phyloP scores from a whole-genome alignment of 305 asterid genomes.

The Withania somnifera region DNA sequence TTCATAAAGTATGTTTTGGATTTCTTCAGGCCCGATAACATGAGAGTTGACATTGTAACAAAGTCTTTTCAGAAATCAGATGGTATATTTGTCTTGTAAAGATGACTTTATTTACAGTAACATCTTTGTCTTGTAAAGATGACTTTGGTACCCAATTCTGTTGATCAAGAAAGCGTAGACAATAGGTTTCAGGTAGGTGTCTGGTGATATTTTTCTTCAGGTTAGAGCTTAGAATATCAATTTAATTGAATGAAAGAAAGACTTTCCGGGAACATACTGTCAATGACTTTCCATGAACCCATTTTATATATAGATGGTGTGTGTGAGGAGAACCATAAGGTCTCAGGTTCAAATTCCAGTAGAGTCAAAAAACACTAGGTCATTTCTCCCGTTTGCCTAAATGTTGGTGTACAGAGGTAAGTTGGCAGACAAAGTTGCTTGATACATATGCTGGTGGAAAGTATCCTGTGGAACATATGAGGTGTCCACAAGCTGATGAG shows the following conservation, averaged over 20 bases:
- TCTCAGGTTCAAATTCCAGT: background rate
- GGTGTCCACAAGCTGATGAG: background rate
- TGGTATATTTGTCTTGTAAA: slow-evolving; percentile 25
- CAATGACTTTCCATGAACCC: background rate
- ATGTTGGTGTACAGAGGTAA: background rate
- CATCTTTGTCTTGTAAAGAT: background rate
- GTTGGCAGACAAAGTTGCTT: background rate
- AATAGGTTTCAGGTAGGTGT: background rate
- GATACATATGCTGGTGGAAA: background rate
- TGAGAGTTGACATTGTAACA: slow-evolving; percentile 79
- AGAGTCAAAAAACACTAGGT: background rate
- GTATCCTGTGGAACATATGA: background rate
- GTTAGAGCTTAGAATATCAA: background rate
- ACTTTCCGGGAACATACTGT: background rate
- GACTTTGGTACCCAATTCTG: background rate
- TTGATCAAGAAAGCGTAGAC: background rate
- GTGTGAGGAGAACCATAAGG: background rate
- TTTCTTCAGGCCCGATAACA: slow-evolving; percentile 82
- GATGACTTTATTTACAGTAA: background rate
- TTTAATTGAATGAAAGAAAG: background rate
- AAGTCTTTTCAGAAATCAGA: slow-evolving; percentile 54
- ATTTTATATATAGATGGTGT: background rate
- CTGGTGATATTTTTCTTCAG: background rate
- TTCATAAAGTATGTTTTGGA: slow-evolving; percentile 55
- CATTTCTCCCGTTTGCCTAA: background rate